Evolutionary conservation across 768 basidiomycete genomes (phyloP).

Genomic region (Mycena albidolilacea): DNA sequence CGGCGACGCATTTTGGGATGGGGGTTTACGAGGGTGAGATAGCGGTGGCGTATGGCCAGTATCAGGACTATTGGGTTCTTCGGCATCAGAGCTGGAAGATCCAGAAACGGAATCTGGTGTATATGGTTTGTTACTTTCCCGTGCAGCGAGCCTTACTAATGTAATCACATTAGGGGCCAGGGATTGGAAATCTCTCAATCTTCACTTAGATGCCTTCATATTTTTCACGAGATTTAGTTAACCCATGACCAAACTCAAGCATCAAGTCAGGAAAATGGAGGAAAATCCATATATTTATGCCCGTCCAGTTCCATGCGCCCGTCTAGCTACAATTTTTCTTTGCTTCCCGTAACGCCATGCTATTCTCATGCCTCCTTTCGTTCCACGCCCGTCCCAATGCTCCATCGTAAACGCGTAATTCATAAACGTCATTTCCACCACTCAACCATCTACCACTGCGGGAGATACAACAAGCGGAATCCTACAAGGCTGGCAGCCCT

Average conservation of each 20-base stretch:
- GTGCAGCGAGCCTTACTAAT: constrained; percentile 26
- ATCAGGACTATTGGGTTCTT: constrained; percentile 31
- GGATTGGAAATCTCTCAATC: constrained; percentile 26
- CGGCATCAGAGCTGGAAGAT: constrained; percentile 29
- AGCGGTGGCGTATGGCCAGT: constrained; percentile 26
- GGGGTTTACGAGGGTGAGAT: constrained; percentile 29
- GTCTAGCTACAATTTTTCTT: constrained; percentile 10
- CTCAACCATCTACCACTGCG: constrained; percentile 17
- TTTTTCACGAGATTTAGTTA: constrained; percentile 22
- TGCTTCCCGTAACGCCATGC: constrained; percentile 11
- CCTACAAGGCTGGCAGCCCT: constrained; percentile 13
- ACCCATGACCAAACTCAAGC: constrained; percentile 20
- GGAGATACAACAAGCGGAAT: not conserved
- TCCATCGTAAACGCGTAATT: constrained; percentile 17
- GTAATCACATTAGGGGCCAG: constrained; percentile 25
- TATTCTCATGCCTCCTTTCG: constrained; percentile 11
- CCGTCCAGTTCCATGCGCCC: constrained; percentile 9
- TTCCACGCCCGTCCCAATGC: constrained; percentile 13
- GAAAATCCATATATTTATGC: constrained; percentile 20
- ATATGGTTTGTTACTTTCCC: constrained; percentile 32
- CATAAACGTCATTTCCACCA: constrained; percentile 13
- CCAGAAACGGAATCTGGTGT: constrained; percentile 25
- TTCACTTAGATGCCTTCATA: constrained; percentile 25
- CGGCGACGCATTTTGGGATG: constrained; percentile 31
- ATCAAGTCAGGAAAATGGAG: constrained; percentile 22